Evolutionary conservation across 148 eudicot species (phyloP).

Genomic region (Selenicereus undatus): DNA sequence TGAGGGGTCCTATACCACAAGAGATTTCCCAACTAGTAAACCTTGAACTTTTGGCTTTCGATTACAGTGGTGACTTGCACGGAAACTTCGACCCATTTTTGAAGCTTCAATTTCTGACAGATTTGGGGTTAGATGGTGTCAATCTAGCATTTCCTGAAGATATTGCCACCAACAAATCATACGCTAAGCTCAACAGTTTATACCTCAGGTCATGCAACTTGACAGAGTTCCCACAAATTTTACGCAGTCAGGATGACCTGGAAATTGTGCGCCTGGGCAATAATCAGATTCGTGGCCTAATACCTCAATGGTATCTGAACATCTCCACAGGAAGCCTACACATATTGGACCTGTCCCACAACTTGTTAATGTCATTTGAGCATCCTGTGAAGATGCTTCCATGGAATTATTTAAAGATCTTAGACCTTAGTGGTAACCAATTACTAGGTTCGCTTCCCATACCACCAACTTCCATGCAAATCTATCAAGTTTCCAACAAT

Average conservation of each 20-base stretch:
- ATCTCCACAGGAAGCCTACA: not conserved
- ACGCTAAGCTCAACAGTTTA: not conserved
- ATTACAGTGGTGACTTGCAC: not conserved
- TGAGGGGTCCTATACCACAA: conserved; percentile 22
- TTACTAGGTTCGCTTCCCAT: conserved; percentile 21
- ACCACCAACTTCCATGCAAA: conserved; percentile 9
- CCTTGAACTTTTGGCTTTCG: not conserved
- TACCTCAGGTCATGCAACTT: conserved; percentile 10
- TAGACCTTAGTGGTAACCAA: conserved; percentile 6
- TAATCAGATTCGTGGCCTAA: conserved; percentile 33
- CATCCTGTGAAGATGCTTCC: conserved; percentile 17
- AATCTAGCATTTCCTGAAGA: not conserved
- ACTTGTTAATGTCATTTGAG: conserved; percentile 1
- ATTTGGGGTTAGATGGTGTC: not conserved
- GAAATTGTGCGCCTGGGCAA: not conserved
- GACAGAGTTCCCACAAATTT: conserved; percentile 4
- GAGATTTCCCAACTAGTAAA: conserved; percentile 7
- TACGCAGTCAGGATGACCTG: conserved; percentile 7
- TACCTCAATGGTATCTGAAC: conserved; percentile 13
- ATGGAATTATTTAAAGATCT: not conserved
- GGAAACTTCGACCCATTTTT: not conserved
- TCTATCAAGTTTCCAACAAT: not conserved
- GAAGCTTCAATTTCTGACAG: not conserved
- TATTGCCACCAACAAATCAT: not conserved
- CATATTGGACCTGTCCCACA: not conserved